Percentiles rank a stretch among this genome's conserved stretches.
These are phyloP conservation scores for Lentinula detonsa DNA, from an alignment of 768 basidiomycete species.

Conservation along the genomic window DNA sequence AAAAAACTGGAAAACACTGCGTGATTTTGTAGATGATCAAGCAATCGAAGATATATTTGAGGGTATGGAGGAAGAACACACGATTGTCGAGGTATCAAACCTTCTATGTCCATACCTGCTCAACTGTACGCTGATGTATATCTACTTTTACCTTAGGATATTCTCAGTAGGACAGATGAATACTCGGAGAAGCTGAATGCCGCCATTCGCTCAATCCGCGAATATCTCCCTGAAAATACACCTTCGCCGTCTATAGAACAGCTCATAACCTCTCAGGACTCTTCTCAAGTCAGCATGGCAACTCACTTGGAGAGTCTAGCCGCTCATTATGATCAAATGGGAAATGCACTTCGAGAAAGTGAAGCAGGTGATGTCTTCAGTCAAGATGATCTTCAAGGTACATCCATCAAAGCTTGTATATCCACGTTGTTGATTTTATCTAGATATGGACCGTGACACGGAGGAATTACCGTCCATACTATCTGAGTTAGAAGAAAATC, in stretches of 20 bases:
- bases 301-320: slow-evolving; percentile 63
- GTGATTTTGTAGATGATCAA: slow-evolving; percentile 83
- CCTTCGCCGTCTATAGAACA: slow-evolving; percentile 36
- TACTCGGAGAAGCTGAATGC: slow-evolving; percentile 58
- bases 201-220: slow-evolving; percentile 51
- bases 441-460: slow-evolving; percentile 80
- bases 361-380: slow-evolving; percentile 63
- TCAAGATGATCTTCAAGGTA: slow-evolving; percentile 69
- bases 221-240: slow-evolving; percentile 37
- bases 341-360: slow-evolving; percentile 53
- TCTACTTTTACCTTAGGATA: slow-evolving; percentile 37
- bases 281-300: slow-evolving; percentile 62
- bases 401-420: slow-evolving; percentile 3
- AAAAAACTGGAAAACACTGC: slow-evolving; percentile 70
- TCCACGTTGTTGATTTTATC: background rate
- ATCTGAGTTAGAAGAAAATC: slow-evolving; percentile 59
- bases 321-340: slow-evolving; percentile 76
- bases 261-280: slow-evolving; percentile 51
- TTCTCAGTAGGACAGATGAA: slow-evolving; percentile 55
- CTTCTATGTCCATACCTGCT: background rate
- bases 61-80: slow-evolving; percentile 63
- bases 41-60: slow-evolving; percentile 76
- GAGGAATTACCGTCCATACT: slow-evolving; percentile 74
- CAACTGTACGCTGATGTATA: background rate
- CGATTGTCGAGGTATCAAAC: slow-evolving; percentile 50